Evolutionary conservation across 768 basidiomycete species (phyloP).

Genomic region (Suillus paluster): DNA sequence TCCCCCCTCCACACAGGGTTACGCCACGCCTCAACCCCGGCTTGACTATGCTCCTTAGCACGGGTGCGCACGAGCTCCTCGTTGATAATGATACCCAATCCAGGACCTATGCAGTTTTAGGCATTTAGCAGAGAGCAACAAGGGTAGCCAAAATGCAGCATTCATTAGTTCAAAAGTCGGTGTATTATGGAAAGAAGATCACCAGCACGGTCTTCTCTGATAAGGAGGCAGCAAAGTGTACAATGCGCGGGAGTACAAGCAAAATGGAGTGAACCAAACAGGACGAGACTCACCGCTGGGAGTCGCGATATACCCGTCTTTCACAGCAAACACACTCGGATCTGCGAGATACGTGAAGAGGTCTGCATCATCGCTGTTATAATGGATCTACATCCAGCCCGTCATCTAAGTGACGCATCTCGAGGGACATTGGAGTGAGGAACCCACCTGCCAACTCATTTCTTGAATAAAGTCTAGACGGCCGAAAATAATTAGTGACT

Average conservation of each 20-base stretch:
- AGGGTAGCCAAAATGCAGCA: background rate
- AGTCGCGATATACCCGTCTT: constrained; percentile 53
- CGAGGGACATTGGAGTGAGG: background rate
- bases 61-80: constrained; percentile 52
- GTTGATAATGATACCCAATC: constrained; percentile 65
- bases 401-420: background rate
- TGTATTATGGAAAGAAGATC: background rate
- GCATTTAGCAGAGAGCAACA: background rate
- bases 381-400: constrained; percentile 54
- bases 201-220: background rate
- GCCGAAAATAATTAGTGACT: background rate
- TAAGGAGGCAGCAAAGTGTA: background rate
- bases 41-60: constrained; percentile 17
- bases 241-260: background rate
- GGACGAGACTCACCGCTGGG: constrained; percentile 40
- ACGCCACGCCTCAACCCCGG: constrained; percentile 23
- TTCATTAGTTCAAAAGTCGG: background rate
- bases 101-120: constrained; percentile 45
- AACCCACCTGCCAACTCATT: constrained; percentile 60
- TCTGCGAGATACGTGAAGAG: constrained; percentile 62
- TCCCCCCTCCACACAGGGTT: constrained; percentile 56
- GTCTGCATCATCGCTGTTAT: constrained; percentile 62
- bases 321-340: constrained; percentile 55
- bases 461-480: constrained; percentile 61
- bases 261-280: background rate